Percentiles rank a stretch among this genome's conserved stretches.
These are phyloP conservation scores for Pythium angustatum DNA, from an alignment of 352 stramenopile species.

Conservation along the genomic window DNA sequence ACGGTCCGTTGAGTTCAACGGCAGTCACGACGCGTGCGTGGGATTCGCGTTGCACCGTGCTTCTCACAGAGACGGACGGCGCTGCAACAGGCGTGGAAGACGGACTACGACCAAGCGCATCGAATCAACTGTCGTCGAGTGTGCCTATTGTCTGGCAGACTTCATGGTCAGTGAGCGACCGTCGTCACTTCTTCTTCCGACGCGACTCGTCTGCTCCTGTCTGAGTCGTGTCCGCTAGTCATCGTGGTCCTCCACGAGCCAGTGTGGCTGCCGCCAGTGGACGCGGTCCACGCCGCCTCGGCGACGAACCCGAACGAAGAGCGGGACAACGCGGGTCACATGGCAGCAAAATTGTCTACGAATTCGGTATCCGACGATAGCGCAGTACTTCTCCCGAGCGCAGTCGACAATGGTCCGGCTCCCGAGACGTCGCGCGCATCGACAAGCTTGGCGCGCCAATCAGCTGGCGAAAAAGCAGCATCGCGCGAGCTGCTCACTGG, in stretches of 20 bases:
- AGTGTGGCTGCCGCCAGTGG: constrained; percentile 14
- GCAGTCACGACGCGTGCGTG: too few relatives aligned
- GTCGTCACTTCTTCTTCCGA: neutral
- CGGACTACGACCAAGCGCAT: too few relatives aligned
- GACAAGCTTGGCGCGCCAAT: too few relatives aligned
- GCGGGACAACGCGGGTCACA: neutral
- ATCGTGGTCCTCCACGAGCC: constrained; percentile 17
- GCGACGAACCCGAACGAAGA: neutral
- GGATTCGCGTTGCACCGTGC: too few relatives aligned
- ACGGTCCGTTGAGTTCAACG: too few relatives aligned
- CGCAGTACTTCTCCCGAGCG: neutral
- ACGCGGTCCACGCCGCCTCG: constrained; percentile 2
- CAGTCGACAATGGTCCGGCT: constrained; percentile 1
- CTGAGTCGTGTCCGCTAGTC: neutral
- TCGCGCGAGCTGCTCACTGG: too few relatives aligned
- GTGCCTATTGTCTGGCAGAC: too few relatives aligned
- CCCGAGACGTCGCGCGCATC: too few relatives aligned
- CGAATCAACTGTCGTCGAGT: neutral
- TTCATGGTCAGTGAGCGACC: neutral
- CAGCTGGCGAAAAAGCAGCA: too few relatives aligned
- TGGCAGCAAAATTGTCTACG: neutral
- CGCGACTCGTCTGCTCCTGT: neutral
- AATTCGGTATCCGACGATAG: too few relatives aligned
- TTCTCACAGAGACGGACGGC: too few relatives aligned
- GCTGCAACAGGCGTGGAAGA: too few relatives aligned